A percentile compares a stretch with the other conserved stretches of the same genome.
Conservation (phyloP, 2,329 filamentous ascomycete genomes). For the Hypoxylon sp. region DNA sequence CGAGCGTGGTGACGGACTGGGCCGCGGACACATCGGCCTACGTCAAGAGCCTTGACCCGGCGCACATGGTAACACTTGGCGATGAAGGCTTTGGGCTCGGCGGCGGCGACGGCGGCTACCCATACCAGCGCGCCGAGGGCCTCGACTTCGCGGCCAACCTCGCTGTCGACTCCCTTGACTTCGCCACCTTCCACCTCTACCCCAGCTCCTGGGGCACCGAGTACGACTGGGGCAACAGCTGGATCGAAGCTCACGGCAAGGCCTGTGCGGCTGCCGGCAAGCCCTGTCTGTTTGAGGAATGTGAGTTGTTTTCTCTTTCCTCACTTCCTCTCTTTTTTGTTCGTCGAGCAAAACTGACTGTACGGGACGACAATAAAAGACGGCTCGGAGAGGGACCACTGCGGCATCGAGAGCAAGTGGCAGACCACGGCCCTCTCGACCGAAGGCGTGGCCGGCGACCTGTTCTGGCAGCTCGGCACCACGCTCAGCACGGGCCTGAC, state of each 20-base stretch:
- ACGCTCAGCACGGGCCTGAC: conserved; percentile 52
- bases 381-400: conserved; percentile 41
- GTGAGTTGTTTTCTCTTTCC: conserved; percentile 41
- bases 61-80: conserved; percentile 70
- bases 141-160: conserved; percentile 56
- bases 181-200: conserved; percentile 51
- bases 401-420: conserved; percentile 43
- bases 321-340: no score
- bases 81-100: conserved; percentile 61
- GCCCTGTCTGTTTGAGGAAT: conserved; percentile 53
- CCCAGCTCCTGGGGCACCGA: conserved; percentile 48
- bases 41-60: conserved; percentile 68
- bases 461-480: conserved; percentile 47
- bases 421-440: conserved; percentile 42
- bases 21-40: conserved; percentile 64
- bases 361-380: conserved; percentile 31
- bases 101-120: conserved; percentile 59
- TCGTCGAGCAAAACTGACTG: not conserved
- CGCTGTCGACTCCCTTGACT: conserved; percentile 39
- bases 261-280: conserved; percentile 51
- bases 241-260: conserved; percentile 49
- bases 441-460: conserved; percentile 40
- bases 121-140: conserved; percentile 60
- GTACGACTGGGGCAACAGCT: conserved; percentile 48
- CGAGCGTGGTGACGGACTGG: conserved; percentile 65